Base-by-base conservation (phyloP, 768 basidiomycete species). In the Tricholoma furcatifolium region DNA sequence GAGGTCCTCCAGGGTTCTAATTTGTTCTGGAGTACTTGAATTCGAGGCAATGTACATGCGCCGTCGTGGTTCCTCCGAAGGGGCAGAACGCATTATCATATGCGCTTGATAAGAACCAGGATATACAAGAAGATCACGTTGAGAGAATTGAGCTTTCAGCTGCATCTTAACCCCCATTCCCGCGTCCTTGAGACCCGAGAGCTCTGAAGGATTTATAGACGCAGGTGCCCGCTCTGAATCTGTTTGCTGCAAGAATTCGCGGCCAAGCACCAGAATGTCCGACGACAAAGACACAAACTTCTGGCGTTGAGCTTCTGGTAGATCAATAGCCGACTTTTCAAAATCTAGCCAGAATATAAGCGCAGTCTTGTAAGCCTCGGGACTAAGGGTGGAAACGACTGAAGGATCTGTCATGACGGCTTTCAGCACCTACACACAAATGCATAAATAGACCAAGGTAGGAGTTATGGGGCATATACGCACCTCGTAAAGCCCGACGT, bases 331-430 rank as follows among this genome's bases (percentile, higher is more conserved):
- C 12, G 95, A 98, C 68, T 94, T 94, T 65, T 97, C 92, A 70
- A 99, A 99, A 76, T 98, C 97, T 43, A 89, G 81, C 81, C 93
- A 88, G 70, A 98, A 98, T 55, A 95, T 95, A 20, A 90, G 77
- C 24, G 97, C 94, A 6, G 95, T 93, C 58, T 88, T 84, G 49
- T 82, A 73, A n/a, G 87, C 91, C 64, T 93, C 91, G 11, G 80
- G 81, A 45, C 78, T 80, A 47, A 92, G 78, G 1, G 83, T 82
- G 46, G 79, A 74, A 27, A 86, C 79, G 35, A 93, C 78, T 20
- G 79, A 76, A 4, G 79, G 74, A 66, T 93, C 88, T 20, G 79
- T 79, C 51, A 93, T 68, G 41, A 93, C 87, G 14, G 68, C 73
- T 66, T 83, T 83, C 43, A 93, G 74, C 43, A 88, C 82, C 91